These are phyloP conservation scores for Diplodia intermedia DNA, from an alignment of 2,329 filamentous ascomycete genomes.

Conservation along the genomic window DNA sequence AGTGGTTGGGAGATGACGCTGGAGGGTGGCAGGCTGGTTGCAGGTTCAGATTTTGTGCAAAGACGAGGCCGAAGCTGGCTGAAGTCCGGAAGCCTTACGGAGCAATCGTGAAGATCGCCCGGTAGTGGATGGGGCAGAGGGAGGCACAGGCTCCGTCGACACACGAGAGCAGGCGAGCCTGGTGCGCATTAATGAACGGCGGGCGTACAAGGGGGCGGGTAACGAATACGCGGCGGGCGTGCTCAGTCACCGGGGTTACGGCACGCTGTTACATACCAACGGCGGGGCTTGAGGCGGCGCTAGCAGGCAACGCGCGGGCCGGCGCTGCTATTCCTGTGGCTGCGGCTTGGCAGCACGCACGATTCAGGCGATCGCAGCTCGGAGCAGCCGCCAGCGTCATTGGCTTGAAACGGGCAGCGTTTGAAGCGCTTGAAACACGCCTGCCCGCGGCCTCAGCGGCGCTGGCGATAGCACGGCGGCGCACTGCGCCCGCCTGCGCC, in stretches of 20 bases:
- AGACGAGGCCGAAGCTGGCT: constrained; percentile 31
- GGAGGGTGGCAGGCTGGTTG: constrained; percentile 13
- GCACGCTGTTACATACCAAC: not conserved
- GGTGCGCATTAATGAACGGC: constrained; percentile 29
- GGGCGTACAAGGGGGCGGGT: constrained; percentile 6
- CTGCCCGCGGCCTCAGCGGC: constrained; percentile 18
- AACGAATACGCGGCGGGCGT: not conserved
- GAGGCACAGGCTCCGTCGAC: constrained; percentile 30
- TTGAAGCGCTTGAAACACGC: constrained; percentile 29
- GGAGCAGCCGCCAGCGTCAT: constrained; percentile 13
- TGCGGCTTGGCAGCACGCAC: constrained; percentile 13
- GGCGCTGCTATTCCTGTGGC: constrained; percentile 27
- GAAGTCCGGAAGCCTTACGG: constrained; percentile 33
- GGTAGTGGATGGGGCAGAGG: constrained; percentile 32
- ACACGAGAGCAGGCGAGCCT: constrained; percentile 30
- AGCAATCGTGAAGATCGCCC: constrained; percentile 32
- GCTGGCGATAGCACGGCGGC: constrained; percentile 20
- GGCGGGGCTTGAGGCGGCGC: constrained; percentile 4
- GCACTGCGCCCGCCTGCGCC: constrained; percentile 11
- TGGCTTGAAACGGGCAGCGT: constrained; percentile 31
- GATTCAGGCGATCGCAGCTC: constrained; percentile 28
- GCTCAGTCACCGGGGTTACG: constrained; percentile 9
- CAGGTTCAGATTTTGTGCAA: constrained; percentile 33
- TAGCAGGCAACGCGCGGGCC: constrained; percentile 19
- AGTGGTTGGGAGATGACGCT: constrained; percentile 4